These are phyloP conservation scores for Aspergillus kassunensis DNA, from an alignment of 495 filamentous ascomycete species.

Conservation along the genomic window DNA sequence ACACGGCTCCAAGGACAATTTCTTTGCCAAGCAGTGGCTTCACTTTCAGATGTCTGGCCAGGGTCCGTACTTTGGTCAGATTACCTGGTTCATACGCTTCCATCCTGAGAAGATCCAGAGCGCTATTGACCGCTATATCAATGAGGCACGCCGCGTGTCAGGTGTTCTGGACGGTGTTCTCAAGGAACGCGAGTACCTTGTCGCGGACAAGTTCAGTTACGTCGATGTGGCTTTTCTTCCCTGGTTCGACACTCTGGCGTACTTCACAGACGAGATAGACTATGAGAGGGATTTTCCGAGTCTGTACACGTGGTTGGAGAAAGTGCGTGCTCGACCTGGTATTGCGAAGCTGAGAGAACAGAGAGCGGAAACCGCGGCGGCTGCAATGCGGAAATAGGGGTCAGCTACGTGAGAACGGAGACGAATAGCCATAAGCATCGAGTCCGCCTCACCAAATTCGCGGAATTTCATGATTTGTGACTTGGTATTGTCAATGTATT, in stretches of 20 bases:
- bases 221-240: conserved; percentile 57
- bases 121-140: conserved; percentile 55
- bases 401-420: no score
- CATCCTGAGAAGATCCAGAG: conserved; percentile 57
- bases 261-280: conserved; percentile 22
- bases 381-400: no score
- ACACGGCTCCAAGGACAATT: conserved; percentile 43
- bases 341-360: conserved; percentile 39
- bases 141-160: conserved; percentile 58
- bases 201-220: conserved; percentile 55
- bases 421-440: no score
- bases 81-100: conserved; percentile 48
- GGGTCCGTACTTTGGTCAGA: conserved; percentile 64
- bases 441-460: no score
- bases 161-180: conserved; percentile 54
- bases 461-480: no score
- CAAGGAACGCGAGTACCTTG: conserved; percentile 51
- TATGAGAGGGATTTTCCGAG: conserved; percentile 38
- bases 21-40: conserved; percentile 52
- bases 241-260: conserved; percentile 38
- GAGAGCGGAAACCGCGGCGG: conserved; percentile 18
- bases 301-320: conserved; percentile 40
- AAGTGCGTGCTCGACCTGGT: conserved; percentile 33
- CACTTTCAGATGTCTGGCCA: conserved; percentile 46
- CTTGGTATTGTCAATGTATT: no score